These are phyloP conservation scores for Aspergillus costaricaensis DNA, from an alignment of 2,329 filamentous ascomycete species.

Conservation along the genomic window DNA sequence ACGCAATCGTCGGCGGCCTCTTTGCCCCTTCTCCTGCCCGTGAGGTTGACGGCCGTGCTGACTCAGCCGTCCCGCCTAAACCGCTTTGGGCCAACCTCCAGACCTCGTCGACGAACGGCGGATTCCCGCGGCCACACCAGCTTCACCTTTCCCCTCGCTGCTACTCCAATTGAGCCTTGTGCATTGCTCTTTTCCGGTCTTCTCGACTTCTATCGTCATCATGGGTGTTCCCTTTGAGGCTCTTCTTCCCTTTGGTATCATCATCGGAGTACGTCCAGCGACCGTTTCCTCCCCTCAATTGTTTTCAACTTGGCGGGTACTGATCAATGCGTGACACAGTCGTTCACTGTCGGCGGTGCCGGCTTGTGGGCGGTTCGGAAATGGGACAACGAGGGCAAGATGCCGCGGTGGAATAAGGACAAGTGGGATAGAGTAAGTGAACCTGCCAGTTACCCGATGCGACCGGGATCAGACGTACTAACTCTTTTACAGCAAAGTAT, in stretches of 20 bases:
- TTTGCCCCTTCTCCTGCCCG: slow-evolving; percentile 35
- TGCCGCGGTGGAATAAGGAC: slow-evolving; percentile 60
- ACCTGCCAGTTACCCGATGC: slow-evolving; percentile 13
- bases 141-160: slow-evolving; percentile 13
- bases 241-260: slow-evolving; percentile 64
- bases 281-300: slow-evolving; percentile 15
- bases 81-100: slow-evolving; percentile 31
- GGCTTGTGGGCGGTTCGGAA: slow-evolving; percentile 60
- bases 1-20: slow-evolving; percentile 33
- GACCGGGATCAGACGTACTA: slow-evolving; percentile 37
- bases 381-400: slow-evolving; percentile 65
- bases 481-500: slow-evolving; percentile 56
- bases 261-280: slow-evolving; percentile 56
- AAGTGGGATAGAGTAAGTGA: slow-evolving; percentile 64
- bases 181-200: slow-evolving; percentile 2
- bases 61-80: slow-evolving; percentile 37
- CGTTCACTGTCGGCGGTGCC: slow-evolving; percentile 62
- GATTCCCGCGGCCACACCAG: slow-evolving; percentile 20
- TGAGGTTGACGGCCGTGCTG: slow-evolving; percentile 41
- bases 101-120: slow-evolving; percentile 31
- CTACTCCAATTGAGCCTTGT: slow-evolving; percentile 21
- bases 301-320: slow-evolving; percentile 1
- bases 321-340: slow-evolving; percentile 49
- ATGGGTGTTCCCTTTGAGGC: slow-evolving; percentile 70
- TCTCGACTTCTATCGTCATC: slow-evolving; percentile 18